Conservation (phyloP, 2,329 filamentous ascomycete genomes). For the Dactylonectria macrodidyma region DNA sequence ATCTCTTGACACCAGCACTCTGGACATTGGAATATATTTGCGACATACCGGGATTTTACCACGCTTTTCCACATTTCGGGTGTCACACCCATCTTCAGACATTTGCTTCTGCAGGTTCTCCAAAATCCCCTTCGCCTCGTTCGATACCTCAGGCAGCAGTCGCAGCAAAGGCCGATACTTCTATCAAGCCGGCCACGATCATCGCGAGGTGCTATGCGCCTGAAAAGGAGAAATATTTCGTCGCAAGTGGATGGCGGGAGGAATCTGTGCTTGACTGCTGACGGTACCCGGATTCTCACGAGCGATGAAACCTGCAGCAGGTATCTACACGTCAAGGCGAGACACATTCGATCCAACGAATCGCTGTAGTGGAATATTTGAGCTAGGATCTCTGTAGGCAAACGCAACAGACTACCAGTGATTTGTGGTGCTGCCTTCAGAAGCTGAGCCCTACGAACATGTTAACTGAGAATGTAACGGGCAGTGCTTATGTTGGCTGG, state of each 20-base stretch:
- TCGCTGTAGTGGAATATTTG: background rate
- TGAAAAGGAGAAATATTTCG: slow-evolving; percentile 2
- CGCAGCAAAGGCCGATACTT: background rate
- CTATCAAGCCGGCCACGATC: background rate
- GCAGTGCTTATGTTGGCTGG: too few species aligned
- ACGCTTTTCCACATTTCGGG: slow-evolving; percentile 1
- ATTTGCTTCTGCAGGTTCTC: background rate
- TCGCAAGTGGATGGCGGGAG: background rate
- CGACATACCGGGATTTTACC: slow-evolving; percentile 1
- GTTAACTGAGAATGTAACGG: too few species aligned
- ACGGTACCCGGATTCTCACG: slow-evolving; percentile 1
- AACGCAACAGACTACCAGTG: too few species aligned
- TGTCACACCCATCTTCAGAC: background rate
- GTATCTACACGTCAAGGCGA: background rate
- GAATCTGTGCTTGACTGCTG: background rate
- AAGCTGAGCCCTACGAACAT: too few species aligned
- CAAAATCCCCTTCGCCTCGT: background rate
- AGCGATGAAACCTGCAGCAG: background rate
- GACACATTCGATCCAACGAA: background rate
- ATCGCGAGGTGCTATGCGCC: background rate
- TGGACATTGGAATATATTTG: background rate
- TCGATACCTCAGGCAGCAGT: background rate
- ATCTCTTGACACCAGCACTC: background rate
- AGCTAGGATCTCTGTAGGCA: background rate
- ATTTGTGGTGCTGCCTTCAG: too few species aligned